These are phyloP conservation scores for Ogataea methanolica DNA, from an alignment of 805 yeast genomes.

Conservation along the genomic window DNA sequence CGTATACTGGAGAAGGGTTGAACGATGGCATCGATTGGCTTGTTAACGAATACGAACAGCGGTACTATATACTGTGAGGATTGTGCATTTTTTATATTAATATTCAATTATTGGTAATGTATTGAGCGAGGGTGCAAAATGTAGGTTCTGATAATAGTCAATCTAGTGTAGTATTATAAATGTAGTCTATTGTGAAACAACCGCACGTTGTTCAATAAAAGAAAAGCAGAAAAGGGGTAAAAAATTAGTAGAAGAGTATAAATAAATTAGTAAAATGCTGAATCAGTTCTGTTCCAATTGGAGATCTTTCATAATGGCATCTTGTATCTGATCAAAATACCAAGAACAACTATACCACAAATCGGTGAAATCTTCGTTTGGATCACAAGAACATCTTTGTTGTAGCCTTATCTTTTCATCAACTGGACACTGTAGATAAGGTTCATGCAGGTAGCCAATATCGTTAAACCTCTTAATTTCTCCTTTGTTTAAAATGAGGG, in stretches of 20 bases:
- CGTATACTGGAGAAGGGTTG: slow-evolving; percentile 40
- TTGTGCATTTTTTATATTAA: too few species aligned
- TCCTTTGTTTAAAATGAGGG: slow-evolving; percentile 62
- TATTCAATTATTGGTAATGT: too few species aligned
- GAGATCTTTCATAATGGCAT: background rate
- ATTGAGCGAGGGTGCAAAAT: background rate
- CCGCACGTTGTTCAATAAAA: background rate
- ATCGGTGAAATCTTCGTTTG: slow-evolving; percentile 67
- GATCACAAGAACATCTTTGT: slow-evolving; percentile 68
- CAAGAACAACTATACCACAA: slow-evolving; percentile 32
- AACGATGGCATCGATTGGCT: slow-evolving; percentile 40
- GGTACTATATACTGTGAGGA: slow-evolving; percentile 31
- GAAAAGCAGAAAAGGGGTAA: background rate
- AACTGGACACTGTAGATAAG: slow-evolving; percentile 76
- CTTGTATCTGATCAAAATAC: slow-evolving; percentile 18
- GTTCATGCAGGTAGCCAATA: slow-evolving; percentile 76
- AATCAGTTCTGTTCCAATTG: background rate
- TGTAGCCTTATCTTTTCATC: slow-evolving; percentile 47
- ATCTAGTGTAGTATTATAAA: background rate
- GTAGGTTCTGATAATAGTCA: background rate
- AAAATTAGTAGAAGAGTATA: background rate
- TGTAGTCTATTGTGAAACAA: too few species aligned
- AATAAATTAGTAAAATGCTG: background rate
- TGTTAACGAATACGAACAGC: slow-evolving; percentile 33
- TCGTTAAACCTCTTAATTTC: slow-evolving; percentile 72